Percentiles rank a stretch among this genome's conserved stretches.
These are phyloP conservation scores for Ophiostoma australiae DNA, from an alignment of 2,329 filamentous ascomycete species.

Conservation along the genomic window DNA sequence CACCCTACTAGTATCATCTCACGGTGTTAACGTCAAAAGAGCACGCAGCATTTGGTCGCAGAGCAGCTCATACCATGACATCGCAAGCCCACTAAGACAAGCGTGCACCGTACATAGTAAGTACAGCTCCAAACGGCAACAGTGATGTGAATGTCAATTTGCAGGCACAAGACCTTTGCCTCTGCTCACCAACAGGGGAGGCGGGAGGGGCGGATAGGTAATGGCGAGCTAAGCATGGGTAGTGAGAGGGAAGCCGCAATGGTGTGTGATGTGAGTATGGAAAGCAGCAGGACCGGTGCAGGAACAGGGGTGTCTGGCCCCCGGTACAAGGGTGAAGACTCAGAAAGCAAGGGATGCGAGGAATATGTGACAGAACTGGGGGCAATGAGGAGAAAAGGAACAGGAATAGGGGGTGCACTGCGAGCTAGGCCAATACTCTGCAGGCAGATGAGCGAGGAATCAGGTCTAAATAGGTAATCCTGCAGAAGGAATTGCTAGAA, in stretches of 20 bases:
- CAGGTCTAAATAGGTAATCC: background rate
- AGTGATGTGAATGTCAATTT: background rate
- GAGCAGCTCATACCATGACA: background rate
- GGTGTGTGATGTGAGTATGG: conserved; percentile 13
- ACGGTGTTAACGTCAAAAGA: background rate
- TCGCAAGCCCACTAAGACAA: background rate
- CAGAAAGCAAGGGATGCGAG: conserved; percentile 13
- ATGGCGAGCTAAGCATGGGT: conserved; percentile 19
- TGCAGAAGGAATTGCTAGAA: background rate
- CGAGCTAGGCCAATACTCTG: background rate
- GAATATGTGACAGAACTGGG: conserved; percentile 2
- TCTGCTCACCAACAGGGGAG: conserved; percentile 12
- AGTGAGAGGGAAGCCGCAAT: conserved; percentile 3
- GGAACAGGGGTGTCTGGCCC: conserved; percentile 9
- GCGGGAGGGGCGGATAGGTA: conserved; percentile 16
- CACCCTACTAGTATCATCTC: background rate
- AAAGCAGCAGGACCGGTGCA: background rate
- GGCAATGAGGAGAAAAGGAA: background rate
- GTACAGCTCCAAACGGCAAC: background rate
- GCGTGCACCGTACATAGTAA: too few relatives aligned
- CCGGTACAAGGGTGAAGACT: conserved; percentile 18
- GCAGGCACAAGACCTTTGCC: background rate
- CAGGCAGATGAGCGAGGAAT: background rate
- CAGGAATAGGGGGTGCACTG: background rate
- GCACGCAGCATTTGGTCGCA: background rate